phyloP scores from a whole-genome alignment of 2,329 filamentous ascomycete species.

The Berkeleyomyces basicola region DNA sequence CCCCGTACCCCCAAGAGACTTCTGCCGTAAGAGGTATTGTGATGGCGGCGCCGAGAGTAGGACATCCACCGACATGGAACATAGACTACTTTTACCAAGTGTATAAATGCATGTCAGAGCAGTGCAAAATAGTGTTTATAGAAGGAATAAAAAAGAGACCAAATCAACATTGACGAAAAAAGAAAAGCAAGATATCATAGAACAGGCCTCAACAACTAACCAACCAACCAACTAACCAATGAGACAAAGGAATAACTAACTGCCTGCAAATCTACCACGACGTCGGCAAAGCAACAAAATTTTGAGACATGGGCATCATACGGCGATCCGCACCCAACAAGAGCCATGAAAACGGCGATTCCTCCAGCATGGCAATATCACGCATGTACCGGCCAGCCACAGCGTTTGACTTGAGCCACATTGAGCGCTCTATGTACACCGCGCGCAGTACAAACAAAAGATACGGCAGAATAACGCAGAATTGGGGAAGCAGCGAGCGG shows the following conservation, averaged over 20 bases:
- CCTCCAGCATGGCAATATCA: not conserved
- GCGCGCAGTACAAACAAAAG: not conserved
- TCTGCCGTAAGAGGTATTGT: constrained; percentile 26
- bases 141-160: not conserved
- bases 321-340: not conserved
- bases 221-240: not conserved
- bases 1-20: constrained; percentile 44
- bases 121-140: not conserved
- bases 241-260: too few species aligned
- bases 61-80: not conserved
- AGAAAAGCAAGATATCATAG: not conserved
- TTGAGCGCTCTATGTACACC: not conserved
- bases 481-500: not conserved
- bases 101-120: not conserved
- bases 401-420: not conserved
- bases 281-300: not conserved
- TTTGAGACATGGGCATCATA: not conserved
- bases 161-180: not conserved
- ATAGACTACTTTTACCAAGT: not conserved
- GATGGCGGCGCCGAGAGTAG: not conserved
- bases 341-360: not conserved
- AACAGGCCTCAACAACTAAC: not conserved
- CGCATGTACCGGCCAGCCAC: not conserved
- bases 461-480: not conserved
- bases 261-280: not conserved